A percentile compares a stretch with the other conserved stretches of the same genome.
phyloP scores from a whole-genome alignment of 1,139 yeast species.

The Suhomyces choctaworum region DNA sequence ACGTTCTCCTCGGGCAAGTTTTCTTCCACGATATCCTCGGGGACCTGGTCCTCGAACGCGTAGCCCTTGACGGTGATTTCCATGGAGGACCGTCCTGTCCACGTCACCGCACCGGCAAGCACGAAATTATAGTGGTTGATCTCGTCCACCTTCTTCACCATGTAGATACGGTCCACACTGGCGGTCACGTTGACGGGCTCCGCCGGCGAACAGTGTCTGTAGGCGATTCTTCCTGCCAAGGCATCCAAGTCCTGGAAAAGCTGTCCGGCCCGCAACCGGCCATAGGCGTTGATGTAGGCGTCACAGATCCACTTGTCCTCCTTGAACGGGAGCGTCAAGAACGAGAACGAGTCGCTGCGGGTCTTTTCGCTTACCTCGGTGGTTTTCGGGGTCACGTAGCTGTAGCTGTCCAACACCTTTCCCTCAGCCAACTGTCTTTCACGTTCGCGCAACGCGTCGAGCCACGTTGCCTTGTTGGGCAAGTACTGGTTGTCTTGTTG shows the following conservation, averaged over 20 bases:
- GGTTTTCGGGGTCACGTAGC: constrained; percentile 72
- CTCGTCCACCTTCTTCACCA: constrained; percentile 82
- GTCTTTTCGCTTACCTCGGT: constrained; percentile 72
- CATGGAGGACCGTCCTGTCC: constrained; percentile 96
- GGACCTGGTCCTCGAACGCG: constrained; percentile 57
- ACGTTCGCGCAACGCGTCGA: constrained; percentile 77
- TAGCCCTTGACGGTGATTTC: constrained; percentile 90
- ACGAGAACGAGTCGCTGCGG: constrained; percentile 73
- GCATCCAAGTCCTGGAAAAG: constrained; percentile 90
- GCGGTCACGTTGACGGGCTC: constrained; percentile 94
- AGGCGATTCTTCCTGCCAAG: constrained; percentile 83
- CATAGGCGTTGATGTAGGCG: constrained; percentile 84
- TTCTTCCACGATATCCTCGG: constrained; percentile 46
- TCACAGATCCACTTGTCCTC: constrained; percentile 83
- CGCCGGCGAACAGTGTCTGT: constrained; percentile 84
- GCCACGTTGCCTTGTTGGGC: constrained; percentile 74
- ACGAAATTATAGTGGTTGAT: constrained; percentile 73
- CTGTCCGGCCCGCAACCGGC: constrained; percentile 87
- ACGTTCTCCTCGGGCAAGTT: constrained; percentile 47
- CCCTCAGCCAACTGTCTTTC: constrained; percentile 71
- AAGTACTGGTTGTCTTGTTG: constrained; percentile 33
- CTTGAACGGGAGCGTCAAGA: constrained; percentile 74
- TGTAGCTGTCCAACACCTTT: constrained; percentile 64
- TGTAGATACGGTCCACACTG: constrained; percentile 86
- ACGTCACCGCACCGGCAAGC: constrained; percentile 83